Evolutionary conservation across 176 grass and related monocot genomes (phyloP), one percentile per base, ranked within the genome.

Genomic region (Oropetium thomaeum): DNA sequence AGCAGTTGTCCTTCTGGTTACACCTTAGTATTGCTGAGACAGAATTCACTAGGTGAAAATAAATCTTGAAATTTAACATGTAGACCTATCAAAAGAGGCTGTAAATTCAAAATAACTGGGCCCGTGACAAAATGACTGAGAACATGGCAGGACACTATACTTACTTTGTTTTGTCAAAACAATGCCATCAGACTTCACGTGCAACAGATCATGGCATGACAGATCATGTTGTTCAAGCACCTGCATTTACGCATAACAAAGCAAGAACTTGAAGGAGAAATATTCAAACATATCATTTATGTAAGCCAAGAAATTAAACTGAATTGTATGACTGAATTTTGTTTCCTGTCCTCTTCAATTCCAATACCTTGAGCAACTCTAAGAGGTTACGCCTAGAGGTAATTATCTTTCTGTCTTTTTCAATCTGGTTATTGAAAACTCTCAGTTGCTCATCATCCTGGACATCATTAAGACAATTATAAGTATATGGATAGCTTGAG

Each of bases 101-200:
- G 34, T 57, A 81, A 64, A 12, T 69, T 69, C 19, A 76, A 19
- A 68, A 49, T 49, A 16, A 3, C 74, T 40, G 62, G 39, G 20
- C 34, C 41, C 41, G 32, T 51, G 26, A 26, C 14, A 15, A 20
- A 48, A 49, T 33, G 64, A 74, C 61, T 52, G 69, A 61, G 22
- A 61, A 66, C 12, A 61, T 35, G 26, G 67, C 30, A 20, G 73
- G 40, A 37, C 42, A 62, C 20, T 25, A 43, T 51, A 57, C 88
- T 88, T 89, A 98, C 95, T 94, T 91, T 79, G 75, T 71, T 83
- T 94, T 71, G 89, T 94, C 85, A 98, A 86, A 86, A 89, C 52
- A 71, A 94, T 75, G 61, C 82, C 72, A 47, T 94, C 91, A 62
- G 73, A 88, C 53, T 94, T 94, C 58, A 92, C 86, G 82, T 86